These are phyloP conservation scores for Alternaria infectoria DNA, from an alignment of 2,329 filamentous ascomycete species.

Conservation along the genomic window DNA sequence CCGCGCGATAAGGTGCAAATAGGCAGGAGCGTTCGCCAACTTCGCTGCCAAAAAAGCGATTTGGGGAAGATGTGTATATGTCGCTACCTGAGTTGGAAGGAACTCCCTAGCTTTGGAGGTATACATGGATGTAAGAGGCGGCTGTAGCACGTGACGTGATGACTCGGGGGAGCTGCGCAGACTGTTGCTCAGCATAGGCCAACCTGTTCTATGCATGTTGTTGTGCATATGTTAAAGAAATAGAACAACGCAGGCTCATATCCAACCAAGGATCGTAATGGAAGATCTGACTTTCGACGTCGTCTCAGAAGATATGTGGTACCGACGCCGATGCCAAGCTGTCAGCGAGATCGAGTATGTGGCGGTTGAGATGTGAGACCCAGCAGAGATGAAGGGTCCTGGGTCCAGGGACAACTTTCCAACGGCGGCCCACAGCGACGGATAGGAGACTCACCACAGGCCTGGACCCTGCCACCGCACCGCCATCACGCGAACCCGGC, in stretches of 20 bases:
- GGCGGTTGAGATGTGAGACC: not conserved
- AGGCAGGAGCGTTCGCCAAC: not conserved
- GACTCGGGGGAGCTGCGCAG: not conserved
- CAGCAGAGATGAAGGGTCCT: conserved; percentile 8
- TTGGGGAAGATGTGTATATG: not conserved
- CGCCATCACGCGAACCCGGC: conserved; percentile 3
- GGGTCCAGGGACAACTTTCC: conserved; percentile 12
- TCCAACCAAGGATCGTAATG: not conserved
- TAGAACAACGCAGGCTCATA: not conserved
- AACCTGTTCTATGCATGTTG: not conserved
- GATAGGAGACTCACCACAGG: not conserved
- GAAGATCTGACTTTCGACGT: not conserved
- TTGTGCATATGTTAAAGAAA: not conserved
- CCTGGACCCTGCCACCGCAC: conserved; percentile 6
- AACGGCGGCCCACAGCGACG: conserved; percentile 4
- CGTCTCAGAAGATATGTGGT: not conserved
- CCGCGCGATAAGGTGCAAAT: not conserved
- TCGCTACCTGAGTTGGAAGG: not conserved
- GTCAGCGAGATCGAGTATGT: not conserved
- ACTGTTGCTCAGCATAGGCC: not conserved
- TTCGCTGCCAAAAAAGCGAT: not conserved
- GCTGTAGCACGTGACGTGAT: not conserved
- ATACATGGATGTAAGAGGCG: not conserved
- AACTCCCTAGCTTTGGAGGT: not conserved
- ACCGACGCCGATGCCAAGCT: not conserved